Evolutionary conservation across 495 filamentous ascomycete species (phyloP).

Genomic region (Darksidea phi): DNA sequence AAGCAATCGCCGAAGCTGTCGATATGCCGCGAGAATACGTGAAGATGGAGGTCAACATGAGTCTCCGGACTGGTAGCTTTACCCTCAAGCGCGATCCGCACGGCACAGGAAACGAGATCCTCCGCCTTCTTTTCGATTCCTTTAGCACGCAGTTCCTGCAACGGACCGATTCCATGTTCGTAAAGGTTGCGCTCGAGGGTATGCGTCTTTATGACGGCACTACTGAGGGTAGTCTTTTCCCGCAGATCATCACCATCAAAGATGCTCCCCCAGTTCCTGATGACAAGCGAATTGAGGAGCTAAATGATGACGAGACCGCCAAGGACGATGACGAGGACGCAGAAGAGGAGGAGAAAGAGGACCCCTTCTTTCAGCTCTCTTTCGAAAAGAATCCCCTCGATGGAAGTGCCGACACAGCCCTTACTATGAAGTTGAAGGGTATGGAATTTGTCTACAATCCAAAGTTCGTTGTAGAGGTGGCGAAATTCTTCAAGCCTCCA

Average conservation of each 20-base stretch:
- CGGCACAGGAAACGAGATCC: slow-evolving; percentile 69
- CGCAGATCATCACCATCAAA: slow-evolving; percentile 93
- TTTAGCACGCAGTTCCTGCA: slow-evolving; percentile 87
- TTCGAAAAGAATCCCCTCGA: slow-evolving; percentile 95
- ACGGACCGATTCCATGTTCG: slow-evolving; percentile 82
- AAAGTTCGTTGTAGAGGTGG: slow-evolving; percentile 81
- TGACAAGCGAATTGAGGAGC: slow-evolving; percentile 59
- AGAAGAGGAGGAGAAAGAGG: slow-evolving; percentile 54
- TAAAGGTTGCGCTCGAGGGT: slow-evolving; percentile 85
- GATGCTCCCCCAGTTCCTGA: slow-evolving; percentile 62
- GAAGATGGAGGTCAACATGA: slow-evolving; percentile 87
- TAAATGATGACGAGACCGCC: slow-evolving; percentile 48
- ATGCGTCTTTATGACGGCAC: slow-evolving; percentile 94
- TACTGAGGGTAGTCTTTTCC: slow-evolving; percentile 81
- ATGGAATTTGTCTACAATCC: slow-evolving; percentile 98
- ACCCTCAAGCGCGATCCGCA: slow-evolving; percentile 88
- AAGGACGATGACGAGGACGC: slow-evolving; percentile 43
- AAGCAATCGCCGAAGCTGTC: slow-evolving; percentile 77
- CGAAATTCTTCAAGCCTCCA: slow-evolving; percentile 91
- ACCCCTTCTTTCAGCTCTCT: slow-evolving; percentile 83
- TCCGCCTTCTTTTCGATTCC: slow-evolving; percentile 88
- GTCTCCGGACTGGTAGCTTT: slow-evolving; percentile 88
- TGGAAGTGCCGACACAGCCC: slow-evolving; percentile 81
- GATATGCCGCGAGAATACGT: slow-evolving; percentile 86
- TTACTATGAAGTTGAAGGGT: slow-evolving; percentile 88